Conservation (phyloP, 225 moss, liverwort and hornwort genomes). For the Polytrichum formosum region DNA sequence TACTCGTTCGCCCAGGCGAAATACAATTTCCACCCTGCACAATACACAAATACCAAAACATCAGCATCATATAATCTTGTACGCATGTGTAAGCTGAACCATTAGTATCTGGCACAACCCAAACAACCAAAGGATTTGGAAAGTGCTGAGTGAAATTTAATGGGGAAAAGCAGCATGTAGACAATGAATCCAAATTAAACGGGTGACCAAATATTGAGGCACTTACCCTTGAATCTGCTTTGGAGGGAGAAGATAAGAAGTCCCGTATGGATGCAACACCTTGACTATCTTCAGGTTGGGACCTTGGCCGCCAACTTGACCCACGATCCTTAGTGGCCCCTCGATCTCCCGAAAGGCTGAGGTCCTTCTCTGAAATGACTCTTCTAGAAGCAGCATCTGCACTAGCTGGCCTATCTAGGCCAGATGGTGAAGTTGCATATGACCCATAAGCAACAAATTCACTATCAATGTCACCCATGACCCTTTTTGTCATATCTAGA, state of each 20-base stretch:
- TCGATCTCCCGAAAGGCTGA: slow-evolving; percentile 24
- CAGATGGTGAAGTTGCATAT: slow-evolving; percentile 35
- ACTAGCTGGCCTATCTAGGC: slow-evolving; percentile 37
- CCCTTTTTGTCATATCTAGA: slow-evolving; percentile 60
- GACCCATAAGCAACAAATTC: slow-evolving; percentile 37
- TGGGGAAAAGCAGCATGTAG: too few species aligned
- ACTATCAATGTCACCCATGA: slow-evolving; percentile 46
- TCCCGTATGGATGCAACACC: slow-evolving; percentile 22
- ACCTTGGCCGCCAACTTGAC: slow-evolving; percentile 16
- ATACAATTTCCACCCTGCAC: slow-evolving; percentile 41
- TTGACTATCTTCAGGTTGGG: slow-evolving; percentile 51
- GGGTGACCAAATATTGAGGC: not conserved
- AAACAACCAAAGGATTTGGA: too few species aligned
- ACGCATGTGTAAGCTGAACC: too few species aligned
- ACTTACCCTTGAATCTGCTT: slow-evolving; percentile 43
- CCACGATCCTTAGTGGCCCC: slow-evolving; percentile 17
- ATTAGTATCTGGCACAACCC: too few species aligned
- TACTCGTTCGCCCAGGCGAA: slow-evolving; percentile 45
- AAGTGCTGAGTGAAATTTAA: too few species aligned
- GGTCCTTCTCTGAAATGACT: slow-evolving; percentile 26
- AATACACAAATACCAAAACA: not conserved
- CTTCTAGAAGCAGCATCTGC: slow-evolving; percentile 23
- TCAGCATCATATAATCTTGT: too few species aligned
- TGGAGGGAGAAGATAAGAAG: slow-evolving; percentile 25
- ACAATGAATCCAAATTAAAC: too few species aligned